A percentile compares a stretch with the other conserved stretches of the same genome.
Conservation (phyloP, 129 eudicot genomes). For the Flaveria brownii region DNA sequence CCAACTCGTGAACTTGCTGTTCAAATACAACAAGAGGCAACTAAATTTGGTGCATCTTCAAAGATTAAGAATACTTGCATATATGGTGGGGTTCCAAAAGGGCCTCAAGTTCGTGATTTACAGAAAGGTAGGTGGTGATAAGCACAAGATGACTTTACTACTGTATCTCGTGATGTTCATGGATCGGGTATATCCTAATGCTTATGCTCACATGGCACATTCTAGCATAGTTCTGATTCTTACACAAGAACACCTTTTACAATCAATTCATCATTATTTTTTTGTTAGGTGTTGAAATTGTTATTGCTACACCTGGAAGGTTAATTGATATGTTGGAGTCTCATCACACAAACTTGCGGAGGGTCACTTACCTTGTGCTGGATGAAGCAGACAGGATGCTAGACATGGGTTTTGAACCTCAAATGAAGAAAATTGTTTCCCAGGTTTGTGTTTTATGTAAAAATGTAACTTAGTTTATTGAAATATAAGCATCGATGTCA, state of each 20-base stretch:
- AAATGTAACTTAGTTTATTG: not conserved
- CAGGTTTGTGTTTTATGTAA: constrained; percentile 58
- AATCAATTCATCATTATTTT: not conserved
- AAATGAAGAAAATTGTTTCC: constrained; percentile 81
- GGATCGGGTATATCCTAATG: constrained; percentile 82
- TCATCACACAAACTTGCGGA: constrained; percentile 80
- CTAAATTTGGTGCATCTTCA: constrained; percentile 96
- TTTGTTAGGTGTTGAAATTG: constrained; percentile 78
- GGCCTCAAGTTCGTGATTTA: constrained; percentile 99
- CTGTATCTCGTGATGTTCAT: constrained; percentile 85
- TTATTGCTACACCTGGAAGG: constrained; percentile 97
- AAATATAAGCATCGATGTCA: not conserved
- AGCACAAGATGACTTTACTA: constrained; percentile 98
- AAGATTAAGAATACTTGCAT: constrained; percentile 97
- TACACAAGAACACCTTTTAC: constrained; percentile 5
- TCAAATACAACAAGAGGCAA: constrained; percentile 97
- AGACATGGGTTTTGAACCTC: constrained; percentile 99
- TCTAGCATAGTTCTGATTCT: constrained; percentile 13
- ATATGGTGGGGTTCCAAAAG: constrained; percentile 99
- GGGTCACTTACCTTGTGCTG: constrained; percentile 92
- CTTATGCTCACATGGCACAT: constrained; percentile 41
- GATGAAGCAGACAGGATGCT: constrained; percentile 98
- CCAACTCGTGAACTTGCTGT: constrained; percentile 99
- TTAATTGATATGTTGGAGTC: constrained; percentile 93
- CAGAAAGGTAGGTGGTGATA: constrained; percentile 99